Percentiles rank a stretch among this genome's conserved stretches.
phyloP scores from a whole-genome alignment of 2,329 filamentous ascomycete species.

The Dactylonectria macrodidyma region DNA sequence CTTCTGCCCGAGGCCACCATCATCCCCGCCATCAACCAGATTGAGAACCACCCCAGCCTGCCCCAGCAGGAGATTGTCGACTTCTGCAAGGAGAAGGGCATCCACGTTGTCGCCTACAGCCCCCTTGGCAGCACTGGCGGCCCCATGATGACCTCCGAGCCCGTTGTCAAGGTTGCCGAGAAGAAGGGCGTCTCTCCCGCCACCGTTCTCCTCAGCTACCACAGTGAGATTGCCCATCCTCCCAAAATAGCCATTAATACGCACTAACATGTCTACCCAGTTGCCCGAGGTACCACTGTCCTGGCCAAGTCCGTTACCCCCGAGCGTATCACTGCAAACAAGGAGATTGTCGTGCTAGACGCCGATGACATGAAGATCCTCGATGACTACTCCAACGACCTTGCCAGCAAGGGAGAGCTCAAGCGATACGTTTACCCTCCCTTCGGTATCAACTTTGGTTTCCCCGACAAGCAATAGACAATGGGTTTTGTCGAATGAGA shows the following conservation, averaged over 20 bases:
- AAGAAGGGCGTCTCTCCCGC: constrained; percentile 74
- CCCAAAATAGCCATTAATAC: background rate
- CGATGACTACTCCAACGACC: constrained; percentile 67
- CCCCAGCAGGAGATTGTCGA: constrained; percentile 82
- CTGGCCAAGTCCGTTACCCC: constrained; percentile 81
- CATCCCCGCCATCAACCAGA: constrained; percentile 78
- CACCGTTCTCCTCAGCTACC: constrained; percentile 79
- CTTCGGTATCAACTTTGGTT: constrained; percentile 78
- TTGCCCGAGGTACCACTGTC: constrained; percentile 78
- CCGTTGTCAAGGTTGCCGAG: constrained; percentile 74
- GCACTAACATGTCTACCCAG: constrained; percentile 56
- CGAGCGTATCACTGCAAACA: constrained; percentile 78
- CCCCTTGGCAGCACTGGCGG: constrained; percentile 76
- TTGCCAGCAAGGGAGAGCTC: constrained; percentile 66
- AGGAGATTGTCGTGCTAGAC: constrained; percentile 76
- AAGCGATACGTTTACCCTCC: constrained; percentile 78
- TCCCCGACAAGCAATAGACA: constrained; percentile 73
- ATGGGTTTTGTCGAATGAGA: constrained; percentile 26
- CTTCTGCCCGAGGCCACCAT: constrained; percentile 67
- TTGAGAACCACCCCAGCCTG: constrained; percentile 80
- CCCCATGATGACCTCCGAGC: constrained; percentile 75
- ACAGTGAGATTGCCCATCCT: constrained; percentile 65
- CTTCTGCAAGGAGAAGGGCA: constrained; percentile 76
- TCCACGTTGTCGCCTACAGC: constrained; percentile 81
- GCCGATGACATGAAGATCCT: constrained; percentile 73